These are phyloP conservation scores for Calonectria ilicicola DNA, from an alignment of 2,329 filamentous ascomycete species.

Conservation along the genomic window DNA sequence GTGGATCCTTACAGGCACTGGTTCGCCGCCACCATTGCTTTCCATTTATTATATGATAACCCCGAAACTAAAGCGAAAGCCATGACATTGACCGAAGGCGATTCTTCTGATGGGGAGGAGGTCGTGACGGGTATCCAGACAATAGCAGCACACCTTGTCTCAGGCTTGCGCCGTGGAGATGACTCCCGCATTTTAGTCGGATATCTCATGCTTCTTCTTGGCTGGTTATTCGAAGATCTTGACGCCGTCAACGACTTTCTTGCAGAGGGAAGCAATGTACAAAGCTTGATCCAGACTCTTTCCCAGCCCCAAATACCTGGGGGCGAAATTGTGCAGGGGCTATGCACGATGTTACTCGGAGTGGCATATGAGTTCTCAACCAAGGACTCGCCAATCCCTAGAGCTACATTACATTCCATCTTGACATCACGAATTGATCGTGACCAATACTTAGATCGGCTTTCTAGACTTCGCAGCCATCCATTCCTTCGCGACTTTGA, in stretches of 20 bases:
- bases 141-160: constrained; percentile 86
- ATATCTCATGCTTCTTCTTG: constrained; percentile 88
- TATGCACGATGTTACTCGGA: constrained; percentile 87
- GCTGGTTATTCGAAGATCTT: constrained; percentile 93
- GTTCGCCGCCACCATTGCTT: constrained; percentile 88
- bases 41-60: constrained; percentile 88
- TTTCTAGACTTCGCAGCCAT: constrained; percentile 82
- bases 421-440: constrained; percentile 82
- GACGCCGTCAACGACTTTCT: constrained; percentile 94
- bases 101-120: constrained; percentile 90
- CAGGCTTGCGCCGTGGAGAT: constrained; percentile 79
- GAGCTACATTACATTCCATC: constrained; percentile 83
- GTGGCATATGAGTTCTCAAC: constrained; percentile 97
- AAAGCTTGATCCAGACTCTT: constrained; percentile 82
- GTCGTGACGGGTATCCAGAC: constrained; percentile 94
- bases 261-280: constrained; percentile 91
- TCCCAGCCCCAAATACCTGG: constrained; percentile 68
- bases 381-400: constrained; percentile 91
- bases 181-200: constrained; percentile 85
- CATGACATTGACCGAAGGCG: constrained; percentile 88
- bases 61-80: constrained; percentile 81
- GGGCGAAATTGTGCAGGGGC: constrained; percentile 79
- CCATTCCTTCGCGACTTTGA: constrained; percentile 90
- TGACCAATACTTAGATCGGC: constrained; percentile 86
- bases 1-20: constrained; percentile 89